phyloP scores from a whole-genome alignment of 2,329 filamentous ascomycete species.

The Cordyceps sp. region DNA sequence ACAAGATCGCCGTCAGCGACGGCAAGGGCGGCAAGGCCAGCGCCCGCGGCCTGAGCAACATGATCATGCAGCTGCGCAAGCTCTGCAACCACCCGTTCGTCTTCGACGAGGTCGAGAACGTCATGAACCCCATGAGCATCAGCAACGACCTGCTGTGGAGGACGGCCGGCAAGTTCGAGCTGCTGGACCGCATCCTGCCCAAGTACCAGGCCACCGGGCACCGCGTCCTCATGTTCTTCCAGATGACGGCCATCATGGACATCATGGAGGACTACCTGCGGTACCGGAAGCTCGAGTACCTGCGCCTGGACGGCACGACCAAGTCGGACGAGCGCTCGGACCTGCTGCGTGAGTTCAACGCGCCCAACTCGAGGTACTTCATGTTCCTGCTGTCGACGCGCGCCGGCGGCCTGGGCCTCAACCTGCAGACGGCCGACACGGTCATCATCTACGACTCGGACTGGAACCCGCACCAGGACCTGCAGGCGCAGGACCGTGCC shows the following conservation, averaged over 20 bases:
- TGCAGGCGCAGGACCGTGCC: conserved; percentile 97
- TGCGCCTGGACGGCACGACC: conserved; percentile 89
- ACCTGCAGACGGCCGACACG: conserved; percentile 92
- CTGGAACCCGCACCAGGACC: conserved; percentile 98
- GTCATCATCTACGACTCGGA: conserved; percentile 99
- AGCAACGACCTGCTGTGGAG: conserved; percentile 94
- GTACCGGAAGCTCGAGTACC: conserved; percentile 65
- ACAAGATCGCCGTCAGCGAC: conserved; percentile 86
- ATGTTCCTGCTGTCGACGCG: conserved; percentile 97
- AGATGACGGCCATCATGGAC: conserved; percentile 99
- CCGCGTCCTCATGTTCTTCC: conserved; percentile 98
- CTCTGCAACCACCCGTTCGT: conserved; percentile 98
- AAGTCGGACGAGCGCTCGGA: conserved; percentile 96
- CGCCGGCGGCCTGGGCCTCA: conserved; percentile 93
- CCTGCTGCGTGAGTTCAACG: conserved; percentile 77
- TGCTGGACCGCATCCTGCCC: conserved; percentile 78
- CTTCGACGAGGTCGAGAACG: conserved; percentile 93
- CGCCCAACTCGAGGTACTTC: conserved; percentile 79
- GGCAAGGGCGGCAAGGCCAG: conserved; percentile 90
- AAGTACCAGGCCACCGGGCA: conserved; percentile 87
- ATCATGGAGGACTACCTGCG: conserved; percentile 98
- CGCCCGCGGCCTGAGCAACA: conserved; percentile 91
- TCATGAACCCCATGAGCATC: conserved; percentile 79
- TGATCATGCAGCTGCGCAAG: conserved; percentile 99
- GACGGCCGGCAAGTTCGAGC: conserved; percentile 91